Base-by-base conservation (phyloP, 352 stramenopile genomes). In the Phytophthora melonis region DNA sequence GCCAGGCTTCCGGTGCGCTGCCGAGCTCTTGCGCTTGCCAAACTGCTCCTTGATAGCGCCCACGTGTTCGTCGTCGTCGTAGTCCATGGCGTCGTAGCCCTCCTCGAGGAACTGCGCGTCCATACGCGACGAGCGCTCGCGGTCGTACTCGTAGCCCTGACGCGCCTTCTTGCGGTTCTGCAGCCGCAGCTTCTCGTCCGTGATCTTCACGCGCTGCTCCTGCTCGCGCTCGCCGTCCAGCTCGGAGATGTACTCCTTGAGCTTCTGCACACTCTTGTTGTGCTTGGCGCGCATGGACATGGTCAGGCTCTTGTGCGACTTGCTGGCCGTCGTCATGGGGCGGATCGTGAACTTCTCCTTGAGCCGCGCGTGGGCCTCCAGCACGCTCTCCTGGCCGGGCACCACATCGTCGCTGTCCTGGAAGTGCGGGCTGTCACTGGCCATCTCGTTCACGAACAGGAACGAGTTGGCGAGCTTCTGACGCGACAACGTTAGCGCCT, bases 251-350 rank as follows among this genome's bases (percentile, higher is more conserved):
- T 96, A 95, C 47, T 93, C 70, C 77, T 96, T 94, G 57, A 95
- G 82, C 66, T 91, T 91, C 70, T 95, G 87, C 50, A 94, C 84
- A 34, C 85, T 90, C 80, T 96, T 96, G 81, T 95, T 96, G 78
- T 96, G 90, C 63, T 94, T 93, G 45, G 90, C 90, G 10, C 90
- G 88, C 88, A 96, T 94, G 47, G 90, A 95, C 90, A 96, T 95
- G 59, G 86, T 96, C 16, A 96, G 78, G 63, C 87, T 94, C 73
- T 93, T 92, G 80, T 96, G 90, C 27, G 90, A 95, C 75, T 93
- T 94, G 64, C 86, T 94, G 30, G 81, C 78, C 13, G 85, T 95
- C 3, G 90, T 93, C 78, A 93, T 94, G 9, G 90, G 90, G n/a
- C 88, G 88, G 64, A 96, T 95, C 74, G 86, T 96, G 58, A 96